These are phyloP conservation scores for Petrea volubilis DNA, from an alignment of 257 asterid genomes.

Conservation along the genomic window DNA sequence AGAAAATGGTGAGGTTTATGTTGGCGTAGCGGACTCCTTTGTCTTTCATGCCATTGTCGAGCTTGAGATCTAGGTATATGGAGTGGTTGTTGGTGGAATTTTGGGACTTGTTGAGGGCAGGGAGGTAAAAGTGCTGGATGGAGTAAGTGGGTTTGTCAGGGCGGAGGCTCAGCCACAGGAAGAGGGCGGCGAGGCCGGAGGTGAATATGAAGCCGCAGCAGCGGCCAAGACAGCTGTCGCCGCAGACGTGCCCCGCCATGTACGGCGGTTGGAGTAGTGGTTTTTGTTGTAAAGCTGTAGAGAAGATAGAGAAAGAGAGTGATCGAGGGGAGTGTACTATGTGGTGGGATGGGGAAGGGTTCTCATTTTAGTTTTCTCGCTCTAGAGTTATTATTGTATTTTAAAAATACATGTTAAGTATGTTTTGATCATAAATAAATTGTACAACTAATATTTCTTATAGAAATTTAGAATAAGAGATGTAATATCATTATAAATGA, in stretches of 20 bases:
- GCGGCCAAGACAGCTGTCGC: conserved; percentile 36
- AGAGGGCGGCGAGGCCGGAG: conserved; percentile 63
- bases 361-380: no score
- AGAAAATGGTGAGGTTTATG: conserved; percentile 35
- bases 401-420: no score
- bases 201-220: conserved; percentile 54
- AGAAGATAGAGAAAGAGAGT: background rate
- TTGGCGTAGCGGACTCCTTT: conserved; percentile 49
- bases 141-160: conserved; percentile 51
- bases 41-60: conserved; percentile 53
- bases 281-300: background rate
- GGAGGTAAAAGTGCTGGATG: conserved; percentile 41
- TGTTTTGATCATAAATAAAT: no score
- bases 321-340: background rate
- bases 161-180: conserved; percentile 66
- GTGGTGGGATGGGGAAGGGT: background rate
- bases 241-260: conserved; percentile 20
- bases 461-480: no score
- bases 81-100: conserved; percentile 38
- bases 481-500: no score
- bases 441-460: no score
- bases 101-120: conserved; percentile 41
- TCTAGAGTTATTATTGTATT: background rate
- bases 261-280: background rate
- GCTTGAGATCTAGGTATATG: conserved; percentile 45